phyloP scores from a whole-genome alignment of 192 early-diverging fungal species.

The Backusella westeae region DNA sequence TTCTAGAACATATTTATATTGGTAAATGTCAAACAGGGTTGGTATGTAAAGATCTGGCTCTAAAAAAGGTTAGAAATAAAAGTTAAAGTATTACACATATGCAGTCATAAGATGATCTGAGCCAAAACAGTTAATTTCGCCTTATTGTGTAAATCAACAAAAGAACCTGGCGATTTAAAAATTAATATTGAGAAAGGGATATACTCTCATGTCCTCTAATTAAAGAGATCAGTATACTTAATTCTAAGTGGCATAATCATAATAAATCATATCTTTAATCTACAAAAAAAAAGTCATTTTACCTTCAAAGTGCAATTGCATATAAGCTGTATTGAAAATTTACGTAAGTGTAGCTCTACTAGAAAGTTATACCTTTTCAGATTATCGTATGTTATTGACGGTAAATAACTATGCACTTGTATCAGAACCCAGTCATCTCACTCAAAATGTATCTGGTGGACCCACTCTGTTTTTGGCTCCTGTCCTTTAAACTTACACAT shows the following conservation, averaged over 20 bases:
- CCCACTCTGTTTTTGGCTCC: not conserved
- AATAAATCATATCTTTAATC: not conserved
- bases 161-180: not conserved
- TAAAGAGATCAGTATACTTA: not conserved
- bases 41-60: not conserved
- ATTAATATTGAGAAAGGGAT: not conserved
- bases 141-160: not conserved
- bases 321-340: not conserved
- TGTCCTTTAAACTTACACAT: not conserved
- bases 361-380: not conserved
- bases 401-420: not conserved
- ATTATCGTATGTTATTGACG: not conserved
- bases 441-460: not conserved
- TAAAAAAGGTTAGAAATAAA: not conserved
- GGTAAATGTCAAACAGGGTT: not conserved
- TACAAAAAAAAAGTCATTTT: not conserved
- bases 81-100: not conserved
- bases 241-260: too few relatives aligned
- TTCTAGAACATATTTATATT: not conserved
- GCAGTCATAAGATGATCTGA: not conserved
- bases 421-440: not conserved
- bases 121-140: not conserved
- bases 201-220: not conserved
- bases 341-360: not conserved
- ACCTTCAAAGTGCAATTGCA: not conserved